phyloP scores from a whole-genome alignment of 1,284 basidiomycete genomes.

The Puccinia horiana region DNA sequence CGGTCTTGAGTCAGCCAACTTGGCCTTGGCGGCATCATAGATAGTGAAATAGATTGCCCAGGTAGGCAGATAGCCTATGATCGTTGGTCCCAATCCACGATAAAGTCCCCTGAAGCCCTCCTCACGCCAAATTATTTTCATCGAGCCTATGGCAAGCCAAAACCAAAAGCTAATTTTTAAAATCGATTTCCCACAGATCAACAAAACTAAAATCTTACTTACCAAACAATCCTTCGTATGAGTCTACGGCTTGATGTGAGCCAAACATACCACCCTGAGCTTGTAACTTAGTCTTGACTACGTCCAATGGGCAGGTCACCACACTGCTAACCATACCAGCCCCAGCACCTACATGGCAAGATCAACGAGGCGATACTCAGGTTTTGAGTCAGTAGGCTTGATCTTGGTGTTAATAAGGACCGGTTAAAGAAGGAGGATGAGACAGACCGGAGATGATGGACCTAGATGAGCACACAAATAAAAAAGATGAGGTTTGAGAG shows the following conservation, averaged over 20 bases:
- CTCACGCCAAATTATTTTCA: slow-evolving; percentile 70
- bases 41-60: slow-evolving; percentile 99
- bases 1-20: slow-evolving; percentile 67
- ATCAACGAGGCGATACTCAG: neutral
- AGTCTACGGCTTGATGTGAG: slow-evolving; percentile 3
- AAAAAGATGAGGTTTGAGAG: neutral
- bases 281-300: slow-evolving; percentile 94
- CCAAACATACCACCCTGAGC: slow-evolving; percentile 66
- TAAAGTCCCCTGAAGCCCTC: slow-evolving; percentile 84
- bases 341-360: slow-evolving; percentile 60
- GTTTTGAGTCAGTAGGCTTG: neutral
- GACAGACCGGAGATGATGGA: slow-evolving; percentile 29
- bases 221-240: slow-evolving; percentile 52
- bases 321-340: slow-evolving; percentile 85
- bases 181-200: slow-evolving; percentile 38
- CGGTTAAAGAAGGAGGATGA: neutral
- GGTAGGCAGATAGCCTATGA: slow-evolving; percentile 89
- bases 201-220: slow-evolving; percentile 12
- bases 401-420: neutral
- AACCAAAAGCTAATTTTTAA: slow-evolving; percentile 51
- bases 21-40: slow-evolving; percentile 85
- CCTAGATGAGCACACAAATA: neutral
- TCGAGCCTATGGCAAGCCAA: slow-evolving; percentile 64
- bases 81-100: slow-evolving; percentile 89
- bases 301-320: slow-evolving; percentile 94